phyloP scores from a whole-genome alignment of 352 stramenopile species.

The Phytophthora tubulina region DNA sequence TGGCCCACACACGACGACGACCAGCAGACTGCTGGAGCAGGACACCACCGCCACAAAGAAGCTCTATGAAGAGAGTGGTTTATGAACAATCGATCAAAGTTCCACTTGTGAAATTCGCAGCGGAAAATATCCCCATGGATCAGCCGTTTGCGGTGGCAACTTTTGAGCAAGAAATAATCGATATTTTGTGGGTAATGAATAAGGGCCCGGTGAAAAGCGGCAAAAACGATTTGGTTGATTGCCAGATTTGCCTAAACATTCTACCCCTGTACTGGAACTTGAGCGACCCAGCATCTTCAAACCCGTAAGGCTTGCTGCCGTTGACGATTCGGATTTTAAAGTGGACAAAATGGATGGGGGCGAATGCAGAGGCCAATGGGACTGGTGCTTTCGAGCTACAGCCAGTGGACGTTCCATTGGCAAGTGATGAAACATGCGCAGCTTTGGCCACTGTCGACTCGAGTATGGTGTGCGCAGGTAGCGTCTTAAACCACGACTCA shows the following conservation, averaged over 20 bases:
- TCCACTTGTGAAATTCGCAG: too few species aligned
- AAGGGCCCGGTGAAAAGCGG: too few species aligned
- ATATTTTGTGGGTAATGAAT: too few species aligned
- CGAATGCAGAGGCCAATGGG: conserved; percentile 25
- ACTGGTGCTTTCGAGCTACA: conserved; percentile 35
- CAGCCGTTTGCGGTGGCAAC: too few species aligned
- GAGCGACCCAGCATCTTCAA: neutral
- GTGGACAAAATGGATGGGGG: conserved; percentile 36
- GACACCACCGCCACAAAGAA: conserved; percentile 13
- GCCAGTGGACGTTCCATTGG: conserved; percentile 44
- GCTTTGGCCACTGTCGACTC: conserved; percentile 30
- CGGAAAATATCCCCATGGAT: too few species aligned
- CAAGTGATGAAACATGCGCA: conserved; percentile 42
- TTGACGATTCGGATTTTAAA: conserved; percentile 15
- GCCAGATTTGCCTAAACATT: too few species aligned
- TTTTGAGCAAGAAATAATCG: too few species aligned
- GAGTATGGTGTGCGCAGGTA: conserved; percentile 61
- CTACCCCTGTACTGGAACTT: neutral
- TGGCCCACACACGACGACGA: conserved; percentile 48
- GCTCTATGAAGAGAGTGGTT: neutral
- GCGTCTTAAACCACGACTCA: conserved; percentile 42
- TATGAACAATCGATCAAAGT: neutral
- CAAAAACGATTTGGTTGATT: too few species aligned
- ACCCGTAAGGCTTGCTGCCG: neutral
- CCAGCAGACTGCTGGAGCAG: neutral